phyloP scores from a whole-genome alignment of 1,284 basidiomycete genomes.

The Tausonia pullulans region DNA sequence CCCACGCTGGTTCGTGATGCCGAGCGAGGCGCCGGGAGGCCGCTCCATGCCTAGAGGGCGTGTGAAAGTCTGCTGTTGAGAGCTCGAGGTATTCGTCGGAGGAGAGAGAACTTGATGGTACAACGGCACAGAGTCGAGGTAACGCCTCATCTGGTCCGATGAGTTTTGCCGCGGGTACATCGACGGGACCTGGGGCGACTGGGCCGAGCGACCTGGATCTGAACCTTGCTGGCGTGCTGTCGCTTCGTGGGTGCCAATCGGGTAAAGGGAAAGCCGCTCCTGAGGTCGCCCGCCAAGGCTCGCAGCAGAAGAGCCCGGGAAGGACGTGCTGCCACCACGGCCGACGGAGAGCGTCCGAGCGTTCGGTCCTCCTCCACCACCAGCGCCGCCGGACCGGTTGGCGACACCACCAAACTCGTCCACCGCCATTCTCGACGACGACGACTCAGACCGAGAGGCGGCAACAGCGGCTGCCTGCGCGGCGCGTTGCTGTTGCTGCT shows the following conservation, averaged over 20 bases:
- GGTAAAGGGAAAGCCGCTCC: not conserved
- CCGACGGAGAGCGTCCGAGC: not conserved
- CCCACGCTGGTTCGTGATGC: not conserved
- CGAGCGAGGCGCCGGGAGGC: not conserved
- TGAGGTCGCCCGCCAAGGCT: not conserved
- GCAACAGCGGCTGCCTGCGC: not conserved
- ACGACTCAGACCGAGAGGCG: not conserved
- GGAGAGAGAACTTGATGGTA: not conserved
- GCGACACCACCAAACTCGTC: slow-evolving; percentile 7
- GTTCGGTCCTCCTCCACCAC: not conserved
- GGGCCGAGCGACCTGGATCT: not conserved
- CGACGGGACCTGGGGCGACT: not conserved
- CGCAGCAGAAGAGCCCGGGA: not conserved
- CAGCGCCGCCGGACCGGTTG: not conserved
- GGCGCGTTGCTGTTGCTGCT: not conserved
- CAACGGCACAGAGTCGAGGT: not conserved
- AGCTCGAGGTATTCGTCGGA: not conserved
- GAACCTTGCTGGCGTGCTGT: not conserved
- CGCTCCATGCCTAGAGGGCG: not conserved
- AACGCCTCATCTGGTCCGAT: not conserved
- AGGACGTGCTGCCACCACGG: not conserved
- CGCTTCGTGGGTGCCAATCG: not conserved
- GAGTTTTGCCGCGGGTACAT: not conserved
- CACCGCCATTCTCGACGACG: not conserved
- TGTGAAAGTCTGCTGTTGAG: not conserved